Percentiles rank a stretch among this genome's conserved stretches.
Conservation (phyloP, 2,329 filamentous ascomycete genomes). For the Ambrosiella xylebori region DNA sequence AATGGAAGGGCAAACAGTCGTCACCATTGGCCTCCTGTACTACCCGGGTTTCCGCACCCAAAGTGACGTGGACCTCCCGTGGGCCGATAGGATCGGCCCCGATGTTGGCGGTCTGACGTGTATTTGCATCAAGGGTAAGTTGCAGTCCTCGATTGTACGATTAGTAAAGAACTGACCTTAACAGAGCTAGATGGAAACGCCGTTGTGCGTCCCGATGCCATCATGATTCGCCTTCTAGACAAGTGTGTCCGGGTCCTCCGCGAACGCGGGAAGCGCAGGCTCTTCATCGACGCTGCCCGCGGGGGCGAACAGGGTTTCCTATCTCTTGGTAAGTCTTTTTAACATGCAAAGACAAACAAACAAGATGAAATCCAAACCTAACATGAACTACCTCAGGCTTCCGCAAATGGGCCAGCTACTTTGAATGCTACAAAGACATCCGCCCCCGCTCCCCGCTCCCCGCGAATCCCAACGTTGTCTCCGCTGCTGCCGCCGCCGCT, state of each 20-base stretch:
- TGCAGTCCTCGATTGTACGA: background rate
- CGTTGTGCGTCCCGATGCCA: slow-evolving; percentile 28
- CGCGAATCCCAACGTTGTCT: background rate
- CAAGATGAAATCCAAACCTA: background rate
- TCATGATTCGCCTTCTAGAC: slow-evolving; percentile 37
- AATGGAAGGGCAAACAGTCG: slow-evolving; percentile 29
- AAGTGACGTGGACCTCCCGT: slow-evolving; percentile 34
- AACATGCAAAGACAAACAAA: too few relatives aligned
- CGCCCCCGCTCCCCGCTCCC: background rate
- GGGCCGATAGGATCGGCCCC: slow-evolving; percentile 32
- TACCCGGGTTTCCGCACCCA: slow-evolving; percentile 29
- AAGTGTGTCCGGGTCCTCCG: slow-evolving; percentile 31
- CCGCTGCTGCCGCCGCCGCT: background rate
- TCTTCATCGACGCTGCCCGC: slow-evolving; percentile 39
- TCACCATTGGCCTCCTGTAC: slow-evolving; percentile 39
- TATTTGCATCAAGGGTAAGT: slow-evolving; percentile 39
- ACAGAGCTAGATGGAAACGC: slow-evolving; percentile 28
- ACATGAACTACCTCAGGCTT: slow-evolving; percentile 27
- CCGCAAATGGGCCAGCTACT: slow-evolving; percentile 39
- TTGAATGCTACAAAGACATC: slow-evolving; percentile 34
- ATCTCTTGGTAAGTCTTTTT: slow-evolving; percentile 29
- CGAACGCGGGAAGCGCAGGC: slow-evolving; percentile 31
- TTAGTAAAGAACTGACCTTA: background rate
- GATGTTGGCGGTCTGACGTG: slow-evolving; percentile 43
- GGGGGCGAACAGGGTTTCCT: slow-evolving; percentile 33